These are phyloP conservation scores for Teunomyces atbi DNA, from an alignment of 805 yeast genomes.

Conservation along the genomic window DNA sequence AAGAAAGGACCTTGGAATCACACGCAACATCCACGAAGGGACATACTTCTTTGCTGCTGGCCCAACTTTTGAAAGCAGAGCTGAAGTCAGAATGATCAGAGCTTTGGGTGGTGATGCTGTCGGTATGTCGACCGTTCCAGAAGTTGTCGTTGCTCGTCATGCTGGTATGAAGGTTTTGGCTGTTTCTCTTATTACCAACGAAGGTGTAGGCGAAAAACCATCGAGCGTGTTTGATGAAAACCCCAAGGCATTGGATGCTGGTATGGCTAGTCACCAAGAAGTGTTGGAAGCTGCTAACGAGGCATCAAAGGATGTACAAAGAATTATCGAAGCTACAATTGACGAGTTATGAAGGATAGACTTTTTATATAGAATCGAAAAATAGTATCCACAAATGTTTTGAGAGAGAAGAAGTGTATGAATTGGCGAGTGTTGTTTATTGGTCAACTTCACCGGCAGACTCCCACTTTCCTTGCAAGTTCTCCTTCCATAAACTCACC, in stretches of 20 bases:
- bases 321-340: conserved; percentile 61
- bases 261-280: conserved; percentile 90
- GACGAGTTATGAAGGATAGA: conserved; percentile 32
- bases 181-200: conserved; percentile 81
- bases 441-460: conserved; percentile 95
- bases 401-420: background rate
- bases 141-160: conserved; percentile 89
- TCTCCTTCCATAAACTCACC: conserved; percentile 96
- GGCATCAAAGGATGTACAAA: conserved; percentile 81
- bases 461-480: conserved; percentile 91
- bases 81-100: conserved; percentile 78
- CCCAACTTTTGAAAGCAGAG: conserved; percentile 90
- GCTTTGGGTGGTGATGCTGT: conserved; percentile 87
- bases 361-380: conserved; percentile 1
- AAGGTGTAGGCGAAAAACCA: conserved; percentile 68
- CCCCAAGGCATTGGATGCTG: conserved; percentile 56
- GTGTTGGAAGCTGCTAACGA: conserved; percentile 77
- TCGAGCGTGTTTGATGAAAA: conserved; percentile 60
- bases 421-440: conserved; percentile 24
- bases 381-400: background rate
- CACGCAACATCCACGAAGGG: conserved; percentile 79
- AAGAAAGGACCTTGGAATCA: conserved; percentile 40
- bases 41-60: conserved; percentile 84
- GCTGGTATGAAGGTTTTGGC: conserved; percentile 81
- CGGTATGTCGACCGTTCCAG: conserved; percentile 98